Base-by-base conservation (phyloP, 306 rosid species). In the Comarum palustre region DNA sequence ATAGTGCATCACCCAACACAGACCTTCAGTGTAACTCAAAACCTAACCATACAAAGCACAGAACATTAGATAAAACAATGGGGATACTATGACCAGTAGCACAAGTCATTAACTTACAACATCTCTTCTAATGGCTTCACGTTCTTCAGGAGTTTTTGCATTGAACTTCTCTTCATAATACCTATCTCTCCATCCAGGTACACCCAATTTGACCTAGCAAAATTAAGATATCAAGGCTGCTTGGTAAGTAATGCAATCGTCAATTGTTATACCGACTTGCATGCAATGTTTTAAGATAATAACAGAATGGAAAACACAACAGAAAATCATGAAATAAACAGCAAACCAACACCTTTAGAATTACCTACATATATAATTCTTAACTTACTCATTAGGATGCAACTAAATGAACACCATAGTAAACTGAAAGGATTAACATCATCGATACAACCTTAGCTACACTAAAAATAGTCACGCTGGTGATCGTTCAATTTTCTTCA, bases 1-100 rank as follows among this genome's bases (percentile, higher is more conserved):
- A 80, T 95, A 95, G 81, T 83, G 96, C 99, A 95, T 91, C 66
- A 95, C 96, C 97, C 99, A 95, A 66, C 96, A 88, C 12, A 95
- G 87, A 52, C 99, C 99, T 84, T 95, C 99, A 10, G 96, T 88
- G 86, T 95, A 95, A 70, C 81, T 87, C 96, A 88, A 77, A 75
- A 95, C 99, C 99, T 95, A 78, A 24, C 79, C 54, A 80, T 68
- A 80, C 69, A 20, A 45, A 70, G 11, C 24, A 73, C 61, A 73
- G 72, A 77, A 57, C 62, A 71, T 84, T 45, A 73, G 36, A 78
- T 38, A 50, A 48, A 55, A 45, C 14, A 45, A 45, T 68, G 15
- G 22, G 34, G 60, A 9, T 24, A 16, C 75, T 79, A 55, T 79
- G 72, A 83, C 64, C 8, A 59, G 22, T 17, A 75, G 66, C 62